A percentile compares a stretch with the other conserved stretches of the same genome.
phyloP scores from a whole-genome alignment of 2,329 filamentous ascomycete genomes.

The Lachnellula hyalina region DNA sequence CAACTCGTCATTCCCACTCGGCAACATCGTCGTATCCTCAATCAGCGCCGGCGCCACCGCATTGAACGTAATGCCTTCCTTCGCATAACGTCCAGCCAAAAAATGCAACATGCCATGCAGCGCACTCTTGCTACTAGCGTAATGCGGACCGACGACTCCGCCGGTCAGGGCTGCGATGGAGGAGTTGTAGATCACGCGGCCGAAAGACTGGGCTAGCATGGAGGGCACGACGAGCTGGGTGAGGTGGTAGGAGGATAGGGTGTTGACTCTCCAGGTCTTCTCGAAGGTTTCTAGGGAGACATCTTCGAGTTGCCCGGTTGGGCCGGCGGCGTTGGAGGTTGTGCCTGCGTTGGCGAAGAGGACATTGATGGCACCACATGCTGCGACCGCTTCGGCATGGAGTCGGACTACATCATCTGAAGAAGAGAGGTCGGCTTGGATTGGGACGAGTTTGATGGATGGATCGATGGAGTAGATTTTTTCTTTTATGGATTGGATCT shows the following conservation, averaged over 20 bases:
- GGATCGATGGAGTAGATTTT: neutral
- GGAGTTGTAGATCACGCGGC: constrained; percentile 19
- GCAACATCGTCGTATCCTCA: constrained; percentile 41
- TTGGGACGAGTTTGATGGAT: neutral
- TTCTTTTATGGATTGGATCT: neutral
- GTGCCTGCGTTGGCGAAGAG: constrained; percentile 25
- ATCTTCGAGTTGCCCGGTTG: constrained; percentile 9
- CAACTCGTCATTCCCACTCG: constrained; percentile 27
- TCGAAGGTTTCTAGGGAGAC: constrained; percentile 24
- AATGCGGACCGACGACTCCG: constrained; percentile 23
- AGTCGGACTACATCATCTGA: constrained; percentile 2
- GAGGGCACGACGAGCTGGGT: constrained; percentile 22
- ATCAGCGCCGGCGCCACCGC: constrained; percentile 45
- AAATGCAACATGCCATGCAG: constrained; percentile 44
- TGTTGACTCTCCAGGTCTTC: constrained; percentile 23
- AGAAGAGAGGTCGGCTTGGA: constrained; percentile 6
- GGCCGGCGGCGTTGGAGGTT: constrained; percentile 14
- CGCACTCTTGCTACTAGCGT: constrained; percentile 36
- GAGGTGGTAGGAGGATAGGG: constrained; percentile 18
- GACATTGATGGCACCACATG: neutral
- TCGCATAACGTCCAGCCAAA: constrained; percentile 37
- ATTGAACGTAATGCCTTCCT: constrained; percentile 42
- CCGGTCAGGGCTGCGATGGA: constrained; percentile 20
- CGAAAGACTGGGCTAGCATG: constrained; percentile 37
- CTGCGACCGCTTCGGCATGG: neutral